Evolutionary conservation across 1,284 basidiomycete genomes (phyloP).

Genomic region (Cerioporus squamosus): DNA sequence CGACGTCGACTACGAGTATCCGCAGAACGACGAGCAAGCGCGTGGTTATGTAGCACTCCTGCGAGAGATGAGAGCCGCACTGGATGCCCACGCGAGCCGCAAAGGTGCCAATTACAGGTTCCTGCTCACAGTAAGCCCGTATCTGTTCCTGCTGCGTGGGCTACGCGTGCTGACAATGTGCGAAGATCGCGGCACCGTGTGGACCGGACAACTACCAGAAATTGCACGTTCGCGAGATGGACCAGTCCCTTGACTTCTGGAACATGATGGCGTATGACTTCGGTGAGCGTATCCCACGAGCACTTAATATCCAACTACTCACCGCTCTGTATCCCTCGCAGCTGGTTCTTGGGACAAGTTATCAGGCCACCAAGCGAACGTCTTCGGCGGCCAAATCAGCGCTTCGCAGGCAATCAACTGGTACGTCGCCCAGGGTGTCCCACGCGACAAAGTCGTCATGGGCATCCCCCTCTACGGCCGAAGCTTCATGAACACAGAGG

Average conservation of each 20-base stretch:
- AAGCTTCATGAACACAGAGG: slow-evolving; percentile 86
- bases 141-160: slow-evolving; percentile 6
- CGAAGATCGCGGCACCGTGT: slow-evolving; percentile 89
- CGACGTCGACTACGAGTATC: slow-evolving; percentile 89
- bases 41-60: slow-evolving; percentile 74
- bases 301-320: neutral
- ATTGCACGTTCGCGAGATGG: slow-evolving; percentile 84
- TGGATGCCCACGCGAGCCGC: slow-evolving; percentile 68
- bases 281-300: slow-evolving; percentile 46
- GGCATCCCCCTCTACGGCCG: slow-evolving; percentile 93
- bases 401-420: slow-evolving; percentile 73
- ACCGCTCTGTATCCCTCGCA: slow-evolving; percentile 31
- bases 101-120: slow-evolving; percentile 69
- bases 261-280: slow-evolving; percentile 96
- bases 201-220: slow-evolving; percentile 87
- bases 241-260: slow-evolving; percentile 90
- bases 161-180: slow-evolving; percentile 4
- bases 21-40: slow-evolving; percentile 71
- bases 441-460: slow-evolving; percentile 82
- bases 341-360: slow-evolving; percentile 84
- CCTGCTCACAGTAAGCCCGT: slow-evolving; percentile 68
- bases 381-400: slow-evolving; percentile 72
- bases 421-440: slow-evolving; percentile 77
- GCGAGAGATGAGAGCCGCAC: slow-evolving; percentile 66
- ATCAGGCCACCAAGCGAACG: slow-evolving; percentile 89